Conservation (phyloP, 768 basidiomycete genomes). For the Trichaptum fuscoviolaceum region DNA sequence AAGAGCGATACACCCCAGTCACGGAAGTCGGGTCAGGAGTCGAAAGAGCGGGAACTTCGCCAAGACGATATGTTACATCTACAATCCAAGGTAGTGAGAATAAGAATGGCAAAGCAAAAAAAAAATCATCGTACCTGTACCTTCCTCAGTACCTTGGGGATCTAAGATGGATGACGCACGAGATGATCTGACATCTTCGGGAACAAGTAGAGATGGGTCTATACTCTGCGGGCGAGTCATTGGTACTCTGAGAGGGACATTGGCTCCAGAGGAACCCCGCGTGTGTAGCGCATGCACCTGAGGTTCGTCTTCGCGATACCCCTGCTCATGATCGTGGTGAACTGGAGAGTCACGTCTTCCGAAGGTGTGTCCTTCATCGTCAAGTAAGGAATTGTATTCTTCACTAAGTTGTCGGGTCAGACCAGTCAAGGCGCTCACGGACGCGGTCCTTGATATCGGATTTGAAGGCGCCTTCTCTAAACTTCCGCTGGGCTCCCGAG, state of each 20-base stretch:
- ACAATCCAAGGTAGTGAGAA: constrained; percentile 11
- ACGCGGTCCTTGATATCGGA: neutral
- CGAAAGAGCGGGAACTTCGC: constrained; percentile 29
- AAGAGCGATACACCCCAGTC: constrained; percentile 39
- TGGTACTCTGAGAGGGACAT: constrained; percentile 24
- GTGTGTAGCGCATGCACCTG: neutral
- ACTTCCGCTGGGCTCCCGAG: constrained; percentile 20
- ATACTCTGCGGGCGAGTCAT: constrained; percentile 19
- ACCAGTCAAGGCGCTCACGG: constrained; percentile 1
- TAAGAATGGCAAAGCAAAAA: constrained; percentile 16
- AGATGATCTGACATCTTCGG: constrained; percentile 32
- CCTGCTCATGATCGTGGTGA: neutral
- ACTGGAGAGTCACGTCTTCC: neutral
- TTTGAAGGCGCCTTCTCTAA: constrained; percentile 11
- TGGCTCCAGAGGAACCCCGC: constrained; percentile 7
- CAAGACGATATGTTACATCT: constrained; percentile 17
- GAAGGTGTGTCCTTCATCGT: neutral
- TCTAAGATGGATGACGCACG: constrained; percentile 29
- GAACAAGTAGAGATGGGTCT: constrained; percentile 23
- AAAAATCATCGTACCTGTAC: constrained; percentile 11
- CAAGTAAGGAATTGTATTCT: neutral
- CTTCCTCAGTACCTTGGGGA: constrained; percentile 8
- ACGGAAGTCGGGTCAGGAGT: constrained; percentile 32
- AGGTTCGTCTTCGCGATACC: neutral
- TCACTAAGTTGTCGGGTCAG: neutral